These are phyloP conservation scores for Termitomyces sp. DNA, from an alignment of 768 basidiomycete species.

Conservation along the genomic window DNA sequence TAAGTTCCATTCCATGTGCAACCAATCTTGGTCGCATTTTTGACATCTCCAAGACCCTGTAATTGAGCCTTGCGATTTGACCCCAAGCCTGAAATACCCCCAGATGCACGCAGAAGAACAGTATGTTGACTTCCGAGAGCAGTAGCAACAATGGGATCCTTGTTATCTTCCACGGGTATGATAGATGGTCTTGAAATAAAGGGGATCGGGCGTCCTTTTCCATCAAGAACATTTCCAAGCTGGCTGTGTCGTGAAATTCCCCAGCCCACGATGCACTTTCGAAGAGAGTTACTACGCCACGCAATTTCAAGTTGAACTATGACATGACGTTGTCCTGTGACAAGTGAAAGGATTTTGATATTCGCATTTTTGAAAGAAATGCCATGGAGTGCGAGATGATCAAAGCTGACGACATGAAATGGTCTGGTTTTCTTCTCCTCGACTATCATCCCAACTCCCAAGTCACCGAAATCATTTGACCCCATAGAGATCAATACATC, in stretches of 20 bases:
- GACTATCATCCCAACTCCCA: conserved; percentile 46
- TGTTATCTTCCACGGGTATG: conserved; percentile 24
- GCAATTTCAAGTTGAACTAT: conserved; percentile 36
- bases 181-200: conserved; percentile 27
- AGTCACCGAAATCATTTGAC: conserved; percentile 77
- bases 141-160: conserved; percentile 26
- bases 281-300: conserved; percentile 10
- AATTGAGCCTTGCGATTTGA: conserved; percentile 71
- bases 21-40: conserved; percentile 24
- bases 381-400: conserved; percentile 26
- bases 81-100: conserved; percentile 49
- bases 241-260: conserved; percentile 84
- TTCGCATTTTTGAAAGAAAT: conserved; percentile 15
- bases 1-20: conserved; percentile 86
- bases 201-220: conserved; percentile 17
- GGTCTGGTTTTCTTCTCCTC: conserved; percentile 14
- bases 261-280: conserved; percentile 61
- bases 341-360: conserved; percentile 36
- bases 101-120: conserved; percentile 52
- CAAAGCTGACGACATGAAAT: conserved; percentile 38
- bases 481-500: conserved; percentile 77
- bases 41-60: conserved; percentile 23
- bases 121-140: conserved; percentile 40
- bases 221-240: conserved; percentile 40
- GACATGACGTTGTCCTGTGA: conserved; percentile 71